Base-by-base conservation (phyloP, 2,329 filamentous ascomycete genomes). In the Rhinocladiella mackenziei region DNA sequence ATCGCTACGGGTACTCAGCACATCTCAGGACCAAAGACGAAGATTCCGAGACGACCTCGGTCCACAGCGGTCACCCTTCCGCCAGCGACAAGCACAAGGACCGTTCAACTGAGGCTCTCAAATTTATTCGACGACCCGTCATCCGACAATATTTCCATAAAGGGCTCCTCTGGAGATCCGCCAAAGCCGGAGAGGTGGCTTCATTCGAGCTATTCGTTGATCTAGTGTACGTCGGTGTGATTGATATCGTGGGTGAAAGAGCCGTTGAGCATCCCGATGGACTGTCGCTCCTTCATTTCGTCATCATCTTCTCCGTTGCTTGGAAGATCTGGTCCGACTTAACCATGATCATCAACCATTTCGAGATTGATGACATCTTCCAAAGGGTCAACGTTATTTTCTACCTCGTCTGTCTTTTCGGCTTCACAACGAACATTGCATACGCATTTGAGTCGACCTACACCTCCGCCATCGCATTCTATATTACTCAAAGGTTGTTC, bases 121-220 rank as follows among this genome's bases (percentile, higher is more conserved):
- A 73, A 57, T 63, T 83, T 45, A 79, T 77, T 58, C 76, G 76
- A 58, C 72, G 70, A 50, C 80, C 80, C 0, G 72, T 77, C 5
- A 69, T 83, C 3, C 70, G 78, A 45, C 80, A 83, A 63, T 83
- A 82, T 63, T 82, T 82, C 55, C 78, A 83, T 58, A 77, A 77
- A 46, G 79, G 78, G 0, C 67, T 83, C 9, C 62, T 84, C 5
- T 83, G 80, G 80, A 69, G 80, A 37, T 74, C 77, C 2, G 71
- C 70, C 5, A 73, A 75, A 38, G 65, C 69, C 14, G 76, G 78
- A n/a, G 73, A 81, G 60, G 77, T 83, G 4, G 76, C 76, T 52
- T 74, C 71, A 11, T 82, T 81, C 56, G 80, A 83, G 59, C 71
- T 84, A 1, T 83, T 83, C 55, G 72, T 81, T 9, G 80, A 83